Evolutionary conservation across 2,329 filamentous ascomycete genomes (phyloP).

Genomic region (Hymenoscyphus linearis): DNA sequence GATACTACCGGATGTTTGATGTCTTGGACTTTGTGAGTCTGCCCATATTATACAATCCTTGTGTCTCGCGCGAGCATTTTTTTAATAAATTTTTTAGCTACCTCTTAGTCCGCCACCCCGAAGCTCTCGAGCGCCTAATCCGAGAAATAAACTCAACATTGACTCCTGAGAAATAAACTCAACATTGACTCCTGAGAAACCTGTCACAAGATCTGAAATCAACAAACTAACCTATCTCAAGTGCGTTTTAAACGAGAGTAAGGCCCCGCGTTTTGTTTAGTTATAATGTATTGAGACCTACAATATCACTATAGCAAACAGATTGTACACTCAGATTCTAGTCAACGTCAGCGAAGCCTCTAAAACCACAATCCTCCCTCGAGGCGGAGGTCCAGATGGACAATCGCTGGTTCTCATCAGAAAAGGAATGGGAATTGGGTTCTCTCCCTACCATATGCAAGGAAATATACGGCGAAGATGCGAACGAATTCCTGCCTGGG

Average conservation of each 20-base stretch:
- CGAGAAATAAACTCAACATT: not conserved
- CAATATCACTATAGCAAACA: constrained; percentile 8
- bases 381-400: constrained; percentile 29
- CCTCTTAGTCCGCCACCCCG: not conserved
- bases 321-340: constrained; percentile 28
- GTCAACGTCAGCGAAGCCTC: constrained; percentile 22
- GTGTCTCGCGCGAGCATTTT: constrained; percentile 1
- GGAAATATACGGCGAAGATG: constrained; percentile 66
- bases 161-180: not conserved
- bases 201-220: not conserved
- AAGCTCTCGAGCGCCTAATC: not conserved
- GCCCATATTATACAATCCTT: too few relatives aligned
- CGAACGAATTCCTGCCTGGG: constrained; percentile 66
- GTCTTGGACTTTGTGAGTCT: constrained; percentile 27
- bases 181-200: not conserved
- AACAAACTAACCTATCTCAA: not conserved
- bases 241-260: constrained; percentile 1
- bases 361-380: constrained; percentile 26
- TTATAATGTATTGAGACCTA: not conserved
- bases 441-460: constrained; percentile 26
- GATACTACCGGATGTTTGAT: constrained; percentile 21
- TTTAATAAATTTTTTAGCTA: constrained; percentile 33
- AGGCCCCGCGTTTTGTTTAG: constrained; percentile 1
- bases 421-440: constrained; percentile 22
- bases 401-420: constrained; percentile 25